Evolutionary conservation across 1,284 basidiomycete species (phyloP).

Genomic region (Tilletia setariae): DNA sequence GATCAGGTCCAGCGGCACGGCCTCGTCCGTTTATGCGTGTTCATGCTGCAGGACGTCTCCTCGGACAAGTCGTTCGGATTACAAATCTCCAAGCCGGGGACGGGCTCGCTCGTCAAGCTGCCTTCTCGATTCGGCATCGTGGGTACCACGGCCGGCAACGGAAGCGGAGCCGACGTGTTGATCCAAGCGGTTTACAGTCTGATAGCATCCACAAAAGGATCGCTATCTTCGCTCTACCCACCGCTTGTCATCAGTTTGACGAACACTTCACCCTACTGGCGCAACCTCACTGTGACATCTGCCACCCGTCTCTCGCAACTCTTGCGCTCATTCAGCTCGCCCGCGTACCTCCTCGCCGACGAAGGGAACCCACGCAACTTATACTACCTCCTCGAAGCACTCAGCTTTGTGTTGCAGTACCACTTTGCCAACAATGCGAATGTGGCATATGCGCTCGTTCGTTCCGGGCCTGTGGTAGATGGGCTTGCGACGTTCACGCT

Average conservation of each 20-base stretch:
- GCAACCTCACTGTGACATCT: constrained; percentile 70
- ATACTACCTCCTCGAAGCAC: constrained; percentile 88
- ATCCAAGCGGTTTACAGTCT: constrained; percentile 72
- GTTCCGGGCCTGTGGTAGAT: constrained; percentile 77
- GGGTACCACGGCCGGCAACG: constrained; percentile 70
- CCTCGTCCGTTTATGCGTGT: constrained; percentile 79
- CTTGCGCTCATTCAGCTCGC: constrained; percentile 82
- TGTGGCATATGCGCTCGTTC: constrained; percentile 78
- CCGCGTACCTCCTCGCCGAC: constrained; percentile 82
- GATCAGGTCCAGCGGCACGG: constrained; percentile 73
- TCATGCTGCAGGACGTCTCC: constrained; percentile 85
- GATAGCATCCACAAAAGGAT: constrained; percentile 72
- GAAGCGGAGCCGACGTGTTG: constrained; percentile 57
- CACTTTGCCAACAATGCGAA: constrained; percentile 71
- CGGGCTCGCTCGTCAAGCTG: constrained; percentile 57
- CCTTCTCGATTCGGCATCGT: constrained; percentile 66
- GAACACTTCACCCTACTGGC: constrained; percentile 81
- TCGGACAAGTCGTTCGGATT: constrained; percentile 73
- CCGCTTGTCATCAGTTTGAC: constrained; percentile 83
- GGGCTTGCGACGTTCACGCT: constrained; percentile 84
- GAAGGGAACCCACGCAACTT: constrained; percentile 87
- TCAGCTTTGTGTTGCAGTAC: constrained; percentile 71
- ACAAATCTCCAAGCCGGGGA: constrained; percentile 40
- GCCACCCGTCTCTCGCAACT: constrained; percentile 80
- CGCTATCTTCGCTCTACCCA: constrained; percentile 60